phyloP scores from a whole-genome alignment of 306 rosid species.

The Pterocarpus macrocarpus region DNA sequence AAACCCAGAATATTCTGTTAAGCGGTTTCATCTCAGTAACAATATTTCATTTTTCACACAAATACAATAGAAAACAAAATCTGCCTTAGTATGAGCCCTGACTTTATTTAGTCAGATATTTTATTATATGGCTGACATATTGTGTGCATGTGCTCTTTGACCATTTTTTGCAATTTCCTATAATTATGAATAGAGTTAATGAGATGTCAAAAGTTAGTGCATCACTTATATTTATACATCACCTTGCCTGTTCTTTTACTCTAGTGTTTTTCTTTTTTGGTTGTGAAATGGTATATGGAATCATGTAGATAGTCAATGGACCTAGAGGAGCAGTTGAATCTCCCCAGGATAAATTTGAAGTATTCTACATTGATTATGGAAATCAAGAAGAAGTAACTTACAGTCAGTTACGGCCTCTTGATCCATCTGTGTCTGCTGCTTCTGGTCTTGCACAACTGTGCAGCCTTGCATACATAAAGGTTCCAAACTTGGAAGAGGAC shows the following conservation, averaged over 20 bases:
- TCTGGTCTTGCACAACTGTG: conserved; percentile 84
- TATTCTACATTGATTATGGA: conserved; percentile 86
- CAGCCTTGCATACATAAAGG: conserved; percentile 76
- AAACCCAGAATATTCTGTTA: not conserved
- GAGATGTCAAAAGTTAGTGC: conserved; percentile 16
- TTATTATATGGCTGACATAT: not conserved
- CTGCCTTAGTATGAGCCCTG: not conserved
- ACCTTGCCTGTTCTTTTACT: not conserved
- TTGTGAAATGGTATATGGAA: conserved; percentile 16
- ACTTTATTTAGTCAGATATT: conserved; percentile 11
- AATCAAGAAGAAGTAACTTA: conserved; percentile 79
- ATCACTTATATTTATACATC: not conserved
- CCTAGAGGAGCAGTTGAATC: conserved; percentile 84
- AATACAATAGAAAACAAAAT: not conserved
- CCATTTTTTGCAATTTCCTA: not conserved
- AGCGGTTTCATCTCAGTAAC: conserved; percentile 11
- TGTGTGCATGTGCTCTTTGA: not conserved
- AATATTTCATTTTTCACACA: not conserved
- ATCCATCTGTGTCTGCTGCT: conserved; percentile 70
- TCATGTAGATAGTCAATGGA: conserved; percentile 68
- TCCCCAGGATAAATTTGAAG: conserved; percentile 72
- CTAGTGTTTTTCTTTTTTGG: not conserved
- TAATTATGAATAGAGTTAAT: conserved; percentile 14
- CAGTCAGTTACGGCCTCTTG: conserved; percentile 74
- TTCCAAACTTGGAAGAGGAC: conserved; percentile 78